Base-by-base conservation (phyloP, 2,329 filamentous ascomycete species). In the Drechslerella dactyloides region DNA sequence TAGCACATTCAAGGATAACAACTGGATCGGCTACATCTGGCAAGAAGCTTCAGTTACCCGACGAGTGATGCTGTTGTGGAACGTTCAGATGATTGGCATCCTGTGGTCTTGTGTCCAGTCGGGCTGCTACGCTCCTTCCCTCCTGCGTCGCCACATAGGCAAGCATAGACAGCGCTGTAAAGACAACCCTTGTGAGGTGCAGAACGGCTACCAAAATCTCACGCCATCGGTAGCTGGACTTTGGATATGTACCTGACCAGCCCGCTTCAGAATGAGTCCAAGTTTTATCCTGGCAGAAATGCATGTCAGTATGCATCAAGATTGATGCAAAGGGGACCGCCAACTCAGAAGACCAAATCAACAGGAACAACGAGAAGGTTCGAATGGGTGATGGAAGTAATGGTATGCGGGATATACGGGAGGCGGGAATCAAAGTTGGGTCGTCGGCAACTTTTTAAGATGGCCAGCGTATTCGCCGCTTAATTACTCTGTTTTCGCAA, bases 61-160 rank as follows among this genome's bases (percentile, higher is more conserved):
- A 54, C 58, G 37, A 60, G 54, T 64, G 58, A 70, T 64, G 54
- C 66, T 70, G 66, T 64, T 63, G 66, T 70, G 66, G 66, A 70
- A 70, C 66, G 60, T 64, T 64, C 59, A 59, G 48, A 64, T 54
- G 60, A 54, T 63, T 60, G 59, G 66, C 53, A 55, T 54, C 24
- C 33, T 48, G 46, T 59, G 64, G 54, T 48, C 60, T 55, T 70
- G 59, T 70, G 66, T 54, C 59, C 54, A 59, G 66, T 59, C 50
- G 63, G 52, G 63, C 61, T 53, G 46, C 59, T 70, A 70, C 59
- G 66, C 66, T 70, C 59, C 59, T 70, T 69, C 65, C 59, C 48
- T 70, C 66, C 66, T 70, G 66, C 59, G 59, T 70, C 66, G 66
- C 66, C 66, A 70, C 66, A 64, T 64, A 60, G 66, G 66, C 66